Conservation (phyloP, 345 rosid genomes). For the Litchi chinensis region DNA sequence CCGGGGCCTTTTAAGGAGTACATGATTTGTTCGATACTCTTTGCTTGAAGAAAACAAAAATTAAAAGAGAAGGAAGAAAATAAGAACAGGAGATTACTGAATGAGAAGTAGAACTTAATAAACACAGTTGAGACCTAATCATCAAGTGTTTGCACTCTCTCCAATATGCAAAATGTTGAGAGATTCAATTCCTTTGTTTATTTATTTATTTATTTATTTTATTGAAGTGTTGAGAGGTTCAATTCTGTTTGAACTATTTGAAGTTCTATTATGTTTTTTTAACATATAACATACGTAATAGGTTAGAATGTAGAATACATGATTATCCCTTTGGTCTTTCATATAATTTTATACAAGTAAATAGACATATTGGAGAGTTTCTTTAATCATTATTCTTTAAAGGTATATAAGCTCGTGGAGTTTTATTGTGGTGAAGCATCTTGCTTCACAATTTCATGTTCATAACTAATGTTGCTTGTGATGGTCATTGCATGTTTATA, state of each 20-base stretch:
- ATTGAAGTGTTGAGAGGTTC: background rate
- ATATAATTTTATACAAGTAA: background rate
- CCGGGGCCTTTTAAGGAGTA: background rate
- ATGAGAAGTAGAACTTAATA: background rate
- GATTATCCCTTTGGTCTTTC: no score
- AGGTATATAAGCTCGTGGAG: background rate
- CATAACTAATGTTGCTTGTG: background rate
- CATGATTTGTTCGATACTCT: background rate
- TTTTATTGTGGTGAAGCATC: background rate
- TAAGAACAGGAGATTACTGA: background rate
- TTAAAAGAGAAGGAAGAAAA: background rate
- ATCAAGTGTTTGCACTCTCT: background rate
- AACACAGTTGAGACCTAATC: background rate
- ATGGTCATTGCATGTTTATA: background rate
- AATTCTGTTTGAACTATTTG: background rate
- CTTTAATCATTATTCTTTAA: constrained; percentile 1
- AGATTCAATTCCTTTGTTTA: background rate
- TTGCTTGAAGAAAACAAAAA: background rate
- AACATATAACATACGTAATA: background rate
- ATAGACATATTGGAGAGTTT: background rate
- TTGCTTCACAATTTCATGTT: background rate
- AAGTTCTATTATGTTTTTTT: background rate
- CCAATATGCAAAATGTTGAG: background rate
- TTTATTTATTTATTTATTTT: no score
- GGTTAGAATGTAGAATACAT: background rate